Conservation (phyloP, 164 flowering plant species). For the Nelumbo lutea region DNA sequence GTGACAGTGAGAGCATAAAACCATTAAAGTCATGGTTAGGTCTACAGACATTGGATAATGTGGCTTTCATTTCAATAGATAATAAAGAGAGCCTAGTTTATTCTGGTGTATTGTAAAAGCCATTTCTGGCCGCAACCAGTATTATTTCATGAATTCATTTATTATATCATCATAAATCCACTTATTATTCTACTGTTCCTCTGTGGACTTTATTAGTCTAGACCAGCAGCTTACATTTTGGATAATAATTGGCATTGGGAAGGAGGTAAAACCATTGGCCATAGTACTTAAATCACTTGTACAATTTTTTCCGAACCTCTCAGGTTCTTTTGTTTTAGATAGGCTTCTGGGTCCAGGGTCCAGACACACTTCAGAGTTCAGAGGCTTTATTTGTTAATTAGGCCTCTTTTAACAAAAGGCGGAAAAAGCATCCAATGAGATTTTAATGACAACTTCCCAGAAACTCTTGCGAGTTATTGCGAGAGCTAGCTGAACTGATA, state of each 20-base stretch:
- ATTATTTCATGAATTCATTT: neutral
- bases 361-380: neutral
- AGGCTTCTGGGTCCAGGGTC: no score
- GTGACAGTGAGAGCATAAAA: constrained; percentile 26
- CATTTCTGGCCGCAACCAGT: neutral
- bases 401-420: neutral
- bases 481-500: neutral
- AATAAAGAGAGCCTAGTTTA: neutral
- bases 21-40: constrained; percentile 11
- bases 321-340: no score
- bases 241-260: neutral
- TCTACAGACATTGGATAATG: neutral
- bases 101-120: neutral
- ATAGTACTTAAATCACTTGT: neutral
- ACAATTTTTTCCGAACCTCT: no score
- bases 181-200: neutral
- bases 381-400: neutral
- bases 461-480: neutral
- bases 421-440: neutral
- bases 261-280: neutral
- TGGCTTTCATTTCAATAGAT: neutral
- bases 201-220: neutral
- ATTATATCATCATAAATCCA: neutral
- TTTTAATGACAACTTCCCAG: neutral
- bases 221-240: neutral